Percentiles rank a stretch among this genome's conserved stretches.
Conservation (phyloP, 2,329 filamentous ascomycete genomes). For the Cyclaneusma minus region DNA sequence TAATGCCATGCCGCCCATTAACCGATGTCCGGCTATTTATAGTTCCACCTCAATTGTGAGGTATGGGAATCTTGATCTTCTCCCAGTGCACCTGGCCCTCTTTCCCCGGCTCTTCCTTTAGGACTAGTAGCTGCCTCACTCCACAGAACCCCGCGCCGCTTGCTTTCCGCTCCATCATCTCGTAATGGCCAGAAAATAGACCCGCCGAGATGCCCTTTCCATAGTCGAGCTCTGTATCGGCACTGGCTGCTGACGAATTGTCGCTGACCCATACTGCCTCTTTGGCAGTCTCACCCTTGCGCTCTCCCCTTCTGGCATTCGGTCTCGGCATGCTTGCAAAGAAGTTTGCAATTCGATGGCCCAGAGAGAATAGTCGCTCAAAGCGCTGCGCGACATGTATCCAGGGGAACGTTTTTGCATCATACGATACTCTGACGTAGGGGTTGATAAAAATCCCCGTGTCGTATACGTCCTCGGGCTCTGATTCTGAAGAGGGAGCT, state of each 20-base stretch:
- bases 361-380: constrained; percentile 45
- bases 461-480: constrained; percentile 22
- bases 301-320: constrained; percentile 45
- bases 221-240: too few relatives aligned
- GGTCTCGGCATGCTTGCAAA: constrained; percentile 38
- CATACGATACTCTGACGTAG: constrained; percentile 57
- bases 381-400: constrained; percentile 44
- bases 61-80: too few relatives aligned
- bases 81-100: constrained; percentile 19
- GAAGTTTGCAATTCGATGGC: constrained; percentile 41
- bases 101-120: constrained; percentile 15
- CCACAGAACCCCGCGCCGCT: constrained; percentile 40
- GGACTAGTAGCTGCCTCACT: constrained; percentile 33
- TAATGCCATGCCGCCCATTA: too few relatives aligned
- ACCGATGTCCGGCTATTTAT: too few relatives aligned
- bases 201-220: too few relatives aligned
- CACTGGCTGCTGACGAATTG: too few relatives aligned
- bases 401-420: constrained; percentile 37
- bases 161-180: constrained; percentile 26
- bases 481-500: constrained; percentile 14
- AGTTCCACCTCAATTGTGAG: too few relatives aligned
- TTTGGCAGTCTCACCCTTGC: constrained; percentile 35
- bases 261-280: constrained; percentile 39
- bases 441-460: constrained; percentile 60
- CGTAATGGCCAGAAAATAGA: constrained; percentile 25